A percentile compares a stretch with the other conserved stretches of the same genome.
Evolutionary conservation across 306 rosid genomes (phyloP).

Genomic region (Cicer pinnatifidum): DNA sequence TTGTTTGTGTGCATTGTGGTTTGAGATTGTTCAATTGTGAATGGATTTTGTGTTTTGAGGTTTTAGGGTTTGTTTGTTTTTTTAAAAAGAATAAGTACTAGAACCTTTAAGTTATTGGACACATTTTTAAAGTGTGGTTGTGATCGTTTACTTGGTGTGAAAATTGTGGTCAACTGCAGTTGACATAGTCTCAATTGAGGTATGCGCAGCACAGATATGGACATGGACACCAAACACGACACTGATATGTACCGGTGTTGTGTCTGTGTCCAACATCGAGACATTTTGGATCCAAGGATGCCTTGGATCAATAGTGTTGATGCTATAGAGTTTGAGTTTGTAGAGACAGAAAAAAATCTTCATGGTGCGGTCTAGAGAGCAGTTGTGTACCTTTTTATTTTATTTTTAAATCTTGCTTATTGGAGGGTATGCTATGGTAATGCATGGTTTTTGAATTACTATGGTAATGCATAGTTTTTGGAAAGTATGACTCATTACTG

Average conservation of each 20-base stretch:
- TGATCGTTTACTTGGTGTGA: not conserved
- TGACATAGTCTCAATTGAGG: not conserved
- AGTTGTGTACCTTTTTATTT: not conserved
- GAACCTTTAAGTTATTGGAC: not conserved
- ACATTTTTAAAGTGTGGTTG: not conserved
- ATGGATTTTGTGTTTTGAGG: not conserved
- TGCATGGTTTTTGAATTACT: not conserved
- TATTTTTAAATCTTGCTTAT: not conserved
- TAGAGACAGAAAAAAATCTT: not conserved
- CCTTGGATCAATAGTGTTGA: too few relatives aligned
- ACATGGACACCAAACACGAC: too few relatives aligned
- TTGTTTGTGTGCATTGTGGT: not conserved
- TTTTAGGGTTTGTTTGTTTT: constrained; percentile 17
- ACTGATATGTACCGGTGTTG: too few relatives aligned
- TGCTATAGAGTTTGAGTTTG: not conserved
- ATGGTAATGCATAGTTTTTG: not conserved
- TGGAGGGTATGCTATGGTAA: not conserved
- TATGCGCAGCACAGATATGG: too few relatives aligned
- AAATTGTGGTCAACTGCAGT: not conserved
- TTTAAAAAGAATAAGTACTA: not conserved
- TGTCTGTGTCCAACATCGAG: too few relatives aligned
- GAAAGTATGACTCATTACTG: too few relatives aligned
- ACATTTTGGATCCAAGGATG: too few relatives aligned
- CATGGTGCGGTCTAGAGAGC: not conserved
- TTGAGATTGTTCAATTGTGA: not conserved